phyloP scores from a whole-genome alignment of 306 rosid genomes.

The Aeschynomene evenia region DNA sequence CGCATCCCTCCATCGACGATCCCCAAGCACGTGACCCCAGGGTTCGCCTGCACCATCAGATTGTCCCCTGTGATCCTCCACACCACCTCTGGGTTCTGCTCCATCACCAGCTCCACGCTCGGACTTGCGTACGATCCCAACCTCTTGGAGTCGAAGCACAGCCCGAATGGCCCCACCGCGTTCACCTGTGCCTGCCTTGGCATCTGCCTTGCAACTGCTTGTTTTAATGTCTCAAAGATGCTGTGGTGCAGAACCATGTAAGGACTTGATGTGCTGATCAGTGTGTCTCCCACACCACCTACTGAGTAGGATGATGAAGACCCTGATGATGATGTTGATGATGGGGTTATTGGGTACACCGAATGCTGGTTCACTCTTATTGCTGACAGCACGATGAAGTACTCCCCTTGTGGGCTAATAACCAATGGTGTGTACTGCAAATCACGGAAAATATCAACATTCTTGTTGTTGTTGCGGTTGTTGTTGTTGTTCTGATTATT shows the following conservation, averaged over 20 bases:
- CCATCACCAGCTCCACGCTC: conserved; percentile 42
- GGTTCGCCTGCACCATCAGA: conserved; percentile 33
- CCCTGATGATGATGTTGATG: not conserved
- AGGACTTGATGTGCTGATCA: conserved; percentile 49
- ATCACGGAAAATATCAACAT: conserved; percentile 27
- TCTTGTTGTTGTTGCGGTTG: not conserved
- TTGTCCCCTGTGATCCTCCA: conserved; percentile 51
- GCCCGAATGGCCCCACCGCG: conserved; percentile 47
- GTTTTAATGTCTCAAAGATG: conserved; percentile 28
- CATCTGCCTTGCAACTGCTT: conserved; percentile 22
- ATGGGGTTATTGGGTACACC: conserved; percentile 18
- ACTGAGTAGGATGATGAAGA: not conserved
- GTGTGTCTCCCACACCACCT: conserved; percentile 26
- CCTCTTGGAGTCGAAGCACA: conserved; percentile 39
- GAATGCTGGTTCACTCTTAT: conserved; percentile 39
- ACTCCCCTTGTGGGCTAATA: conserved; percentile 43
- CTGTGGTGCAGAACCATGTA: conserved; percentile 42
- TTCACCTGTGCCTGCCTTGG: conserved; percentile 23
- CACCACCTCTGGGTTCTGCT: conserved; percentile 14
- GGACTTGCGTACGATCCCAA: not conserved
- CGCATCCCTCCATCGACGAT: conserved; percentile 47
- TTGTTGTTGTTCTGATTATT: not conserved
- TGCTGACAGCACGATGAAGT: conserved; percentile 33
- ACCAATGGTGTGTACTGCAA: conserved; percentile 42
- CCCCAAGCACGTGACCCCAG: conserved; percentile 48